Evolutionary conservation across 139 green algal species (phyloP).

Genomic region (Micractinium sp.): DNA sequence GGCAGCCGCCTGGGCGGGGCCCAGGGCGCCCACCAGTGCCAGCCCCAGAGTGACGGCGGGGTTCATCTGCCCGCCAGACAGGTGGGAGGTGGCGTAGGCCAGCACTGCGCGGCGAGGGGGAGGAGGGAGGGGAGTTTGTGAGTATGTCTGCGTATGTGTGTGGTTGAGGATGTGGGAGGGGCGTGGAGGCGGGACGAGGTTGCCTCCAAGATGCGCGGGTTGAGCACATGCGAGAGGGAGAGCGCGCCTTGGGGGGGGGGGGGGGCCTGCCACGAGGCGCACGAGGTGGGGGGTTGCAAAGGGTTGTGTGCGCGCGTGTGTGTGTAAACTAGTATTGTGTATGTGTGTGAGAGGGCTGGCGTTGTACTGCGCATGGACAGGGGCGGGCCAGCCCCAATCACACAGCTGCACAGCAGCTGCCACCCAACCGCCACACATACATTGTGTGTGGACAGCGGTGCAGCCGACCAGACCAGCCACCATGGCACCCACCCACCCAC

Average conservation of each 20-base stretch:
- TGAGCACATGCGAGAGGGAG: not conserved
- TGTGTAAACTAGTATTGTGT: too few species aligned
- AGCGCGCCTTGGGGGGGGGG: not conserved
- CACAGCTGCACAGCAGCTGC: not conserved
- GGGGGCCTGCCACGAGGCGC: too few species aligned
- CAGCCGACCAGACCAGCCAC: not conserved
- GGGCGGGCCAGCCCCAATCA: too few species aligned
- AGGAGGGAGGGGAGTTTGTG: not conserved
- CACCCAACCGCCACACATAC: too few species aligned
- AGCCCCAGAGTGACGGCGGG: conserved; percentile 33
- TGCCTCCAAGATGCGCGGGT: too few species aligned
- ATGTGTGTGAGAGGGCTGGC: too few species aligned
- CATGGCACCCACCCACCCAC: not conserved
- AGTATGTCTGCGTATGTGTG: too few species aligned
- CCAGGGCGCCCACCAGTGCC: conserved; percentile 1
- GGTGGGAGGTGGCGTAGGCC: conserved; percentile 41
- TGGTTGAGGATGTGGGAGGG: too few species aligned
- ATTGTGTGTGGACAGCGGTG: not conserved
- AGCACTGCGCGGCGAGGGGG: conserved; percentile 30
- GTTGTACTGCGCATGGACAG: too few species aligned
- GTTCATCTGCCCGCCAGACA: conserved; percentile 38
- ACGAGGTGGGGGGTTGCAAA: too few species aligned
- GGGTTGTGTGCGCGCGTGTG: not conserved
- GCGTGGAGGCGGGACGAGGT: too few species aligned
- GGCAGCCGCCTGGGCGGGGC: conserved; percentile 15